Evolutionary conservation across 2,329 filamentous ascomycete genomes (phyloP).

Genomic region (Epicoccum nigrum): DNA sequence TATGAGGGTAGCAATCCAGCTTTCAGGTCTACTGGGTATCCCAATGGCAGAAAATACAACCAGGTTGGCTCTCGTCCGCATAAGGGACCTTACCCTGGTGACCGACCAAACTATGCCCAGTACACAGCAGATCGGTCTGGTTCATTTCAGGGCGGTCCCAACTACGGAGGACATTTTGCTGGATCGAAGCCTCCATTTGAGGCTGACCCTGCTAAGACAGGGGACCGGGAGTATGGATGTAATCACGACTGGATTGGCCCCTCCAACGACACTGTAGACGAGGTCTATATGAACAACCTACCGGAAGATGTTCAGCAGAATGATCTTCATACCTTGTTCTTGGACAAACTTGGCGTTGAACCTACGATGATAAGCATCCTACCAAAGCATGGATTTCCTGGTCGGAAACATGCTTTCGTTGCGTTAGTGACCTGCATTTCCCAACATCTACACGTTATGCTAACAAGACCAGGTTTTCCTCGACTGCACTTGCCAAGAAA

Average conservation of each 20-base stretch:
- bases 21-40: conserved; percentile 26
- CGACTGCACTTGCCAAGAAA: conserved; percentile 18
- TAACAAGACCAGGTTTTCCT: conserved; percentile 25
- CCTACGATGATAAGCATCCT: conserved; percentile 4
- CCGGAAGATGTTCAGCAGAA: conserved; percentile 19
- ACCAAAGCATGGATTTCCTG: neutral
- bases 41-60: conserved; percentile 19
- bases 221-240: conserved; percentile 33
- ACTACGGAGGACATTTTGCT: conserved; percentile 7
- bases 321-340: conserved; percentile 29
- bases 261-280: conserved; percentile 32
- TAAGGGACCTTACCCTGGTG: conserved; percentile 27
- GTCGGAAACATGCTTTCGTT: conserved; percentile 26
- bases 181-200: conserved; percentile 14
- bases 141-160: neutral
- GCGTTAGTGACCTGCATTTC: conserved; percentile 14
- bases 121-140: conserved; percentile 17
- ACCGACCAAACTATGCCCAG: conserved; percentile 18
- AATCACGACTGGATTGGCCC: conserved; percentile 39
- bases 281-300: conserved; percentile 36
- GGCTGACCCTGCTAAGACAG: conserved; percentile 25
- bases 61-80: conserved; percentile 26
- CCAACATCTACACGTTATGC: neutral
- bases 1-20: conserved; percentile 30
- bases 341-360: conserved; percentile 16